A percentile compares a stretch with the other conserved stretches of the same genome.
These are phyloP conservation scores for Hordeum pubiflorum DNA, from an alignment of 202 grass and related monocot species.

Conservation along the genomic window DNA sequence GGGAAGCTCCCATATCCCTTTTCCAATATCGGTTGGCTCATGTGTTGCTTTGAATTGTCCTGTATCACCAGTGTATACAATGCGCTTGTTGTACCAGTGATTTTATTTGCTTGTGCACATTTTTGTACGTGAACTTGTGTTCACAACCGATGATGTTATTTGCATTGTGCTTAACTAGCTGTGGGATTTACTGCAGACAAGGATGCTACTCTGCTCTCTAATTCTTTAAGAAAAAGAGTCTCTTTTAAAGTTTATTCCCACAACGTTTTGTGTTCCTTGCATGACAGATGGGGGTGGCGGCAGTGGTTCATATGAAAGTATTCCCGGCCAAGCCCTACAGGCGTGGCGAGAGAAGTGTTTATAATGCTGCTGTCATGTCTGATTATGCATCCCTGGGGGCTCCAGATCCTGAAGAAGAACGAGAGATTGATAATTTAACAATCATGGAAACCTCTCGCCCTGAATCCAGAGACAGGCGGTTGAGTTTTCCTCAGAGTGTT, in stretches of 20 bases:
- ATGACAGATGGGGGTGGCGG: slow-evolving; percentile 86
- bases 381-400: slow-evolving; percentile 87
- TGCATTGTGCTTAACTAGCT: not conserved
- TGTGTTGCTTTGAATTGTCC: not conserved
- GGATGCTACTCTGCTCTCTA: not conserved
- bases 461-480: slow-evolving; percentile 41
- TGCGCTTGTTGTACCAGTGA: not conserved
- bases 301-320: slow-evolving; percentile 85
- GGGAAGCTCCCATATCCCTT: not conserved
- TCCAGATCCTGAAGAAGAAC: slow-evolving; percentile 82
- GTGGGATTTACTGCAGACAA: not conserved
- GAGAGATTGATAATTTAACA: slow-evolving; percentile 62
- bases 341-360: slow-evolving; percentile 65
- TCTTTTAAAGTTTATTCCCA: slow-evolving; percentile 19
- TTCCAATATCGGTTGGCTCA: not conserved
- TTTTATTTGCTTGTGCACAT: not conserved
- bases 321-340: slow-evolving; percentile 87
- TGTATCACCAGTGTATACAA: not conserved
- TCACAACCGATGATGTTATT: not conserved
- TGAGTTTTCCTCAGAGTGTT: slow-evolving; percentile 90
- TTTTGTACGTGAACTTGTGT: not conserved
- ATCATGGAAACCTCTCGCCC: slow-evolving; percentile 41
- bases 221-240: not conserved
- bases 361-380: slow-evolving; percentile 80
- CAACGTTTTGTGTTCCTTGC: slow-evolving; percentile 21